phyloP scores from a whole-genome alignment of 2,329 filamentous ascomycete genomes.

The Ophiocordyceps australis region DNA sequence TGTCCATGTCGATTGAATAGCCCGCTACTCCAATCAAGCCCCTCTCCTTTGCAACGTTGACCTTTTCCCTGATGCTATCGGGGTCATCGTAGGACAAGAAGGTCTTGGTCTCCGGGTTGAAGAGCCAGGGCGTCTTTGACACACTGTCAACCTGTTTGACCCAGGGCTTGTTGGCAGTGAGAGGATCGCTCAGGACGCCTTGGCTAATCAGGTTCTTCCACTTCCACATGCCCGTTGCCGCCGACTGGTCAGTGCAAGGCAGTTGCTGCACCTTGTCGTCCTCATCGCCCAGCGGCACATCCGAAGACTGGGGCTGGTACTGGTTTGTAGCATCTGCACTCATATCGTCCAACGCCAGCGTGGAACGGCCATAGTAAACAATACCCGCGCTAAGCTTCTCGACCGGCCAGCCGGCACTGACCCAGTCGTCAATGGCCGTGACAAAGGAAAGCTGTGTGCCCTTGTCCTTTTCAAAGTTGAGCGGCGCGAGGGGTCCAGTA shows the following conservation, averaged over 20 bases:
- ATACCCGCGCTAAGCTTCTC: conserved; percentile 1
- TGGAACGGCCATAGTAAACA: conserved; percentile 2
- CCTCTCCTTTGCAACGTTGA: conserved; percentile 2
- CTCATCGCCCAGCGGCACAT: not conserved
- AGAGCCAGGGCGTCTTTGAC: conserved; percentile 4
- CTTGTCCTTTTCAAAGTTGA: conserved; percentile 2
- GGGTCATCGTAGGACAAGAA: conserved; percentile 5
- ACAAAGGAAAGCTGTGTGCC: conserved; percentile 2
- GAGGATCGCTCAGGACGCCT: conserved; percentile 1
- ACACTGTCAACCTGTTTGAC: conserved; percentile 1
- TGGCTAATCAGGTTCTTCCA: conserved; percentile 2
- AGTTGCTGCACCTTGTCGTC: not conserved
- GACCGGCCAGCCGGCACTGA: conserved; percentile 1
- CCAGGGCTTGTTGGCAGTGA: conserved; percentile 2
- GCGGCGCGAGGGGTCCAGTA: conserved; percentile 2
- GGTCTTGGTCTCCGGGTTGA: conserved; percentile 1
- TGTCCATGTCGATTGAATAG: conserved; percentile 3
- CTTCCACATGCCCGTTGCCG: conserved; percentile 1
- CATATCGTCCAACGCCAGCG: conserved; percentile 1
- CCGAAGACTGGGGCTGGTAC: conserved; percentile 2
- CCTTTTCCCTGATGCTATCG: conserved; percentile 3
- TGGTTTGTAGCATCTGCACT: not conserved
- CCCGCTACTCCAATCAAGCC: conserved; percentile 3
- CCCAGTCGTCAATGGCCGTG: conserved; percentile 2
- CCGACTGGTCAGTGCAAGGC: not conserved